These are phyloP conservation scores for Papilionanthe hybrid DNA, from an alignment of 116 monocot species.

Conservation along the genomic window DNA sequence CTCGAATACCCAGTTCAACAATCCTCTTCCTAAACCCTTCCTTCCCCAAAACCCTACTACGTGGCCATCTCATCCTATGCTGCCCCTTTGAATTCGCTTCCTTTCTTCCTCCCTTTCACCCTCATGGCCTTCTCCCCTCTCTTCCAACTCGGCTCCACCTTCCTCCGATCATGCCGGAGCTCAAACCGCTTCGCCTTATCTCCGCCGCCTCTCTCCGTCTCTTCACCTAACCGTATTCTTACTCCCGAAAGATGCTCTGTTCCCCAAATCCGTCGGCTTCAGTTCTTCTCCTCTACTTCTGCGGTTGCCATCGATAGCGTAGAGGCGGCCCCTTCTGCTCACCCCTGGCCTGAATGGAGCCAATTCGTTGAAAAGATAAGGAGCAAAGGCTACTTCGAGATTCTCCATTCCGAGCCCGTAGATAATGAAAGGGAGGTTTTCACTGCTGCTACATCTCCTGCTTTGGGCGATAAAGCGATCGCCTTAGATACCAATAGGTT, in stretches of 20 bases:
- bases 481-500: constrained; percentile 1
- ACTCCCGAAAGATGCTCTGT: background rate
- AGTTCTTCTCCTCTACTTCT: constrained; percentile 1
- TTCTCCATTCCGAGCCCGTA: background rate
- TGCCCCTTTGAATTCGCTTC: background rate
- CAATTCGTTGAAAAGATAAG: constrained; percentile 19
- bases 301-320: background rate
- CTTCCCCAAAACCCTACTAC: background rate
- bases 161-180: background rate
- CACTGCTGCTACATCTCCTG: background rate
- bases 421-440: background rate
- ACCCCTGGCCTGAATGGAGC: constrained; percentile 26
- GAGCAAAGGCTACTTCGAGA: constrained; percentile 20
- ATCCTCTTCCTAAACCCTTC: background rate
- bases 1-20: background rate
- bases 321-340: background rate
- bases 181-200: background rate
- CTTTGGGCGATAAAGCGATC: background rate
- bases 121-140: constrained; percentile 9
- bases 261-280: background rate
- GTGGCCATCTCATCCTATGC: background rate
- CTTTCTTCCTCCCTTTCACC: background rate
- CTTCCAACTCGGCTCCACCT: background rate
- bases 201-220: background rate
- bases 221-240: background rate